Evolutionary conservation across 306 rosid species (phyloP).

Genomic region (Luffa aegyptiaca): DNA sequence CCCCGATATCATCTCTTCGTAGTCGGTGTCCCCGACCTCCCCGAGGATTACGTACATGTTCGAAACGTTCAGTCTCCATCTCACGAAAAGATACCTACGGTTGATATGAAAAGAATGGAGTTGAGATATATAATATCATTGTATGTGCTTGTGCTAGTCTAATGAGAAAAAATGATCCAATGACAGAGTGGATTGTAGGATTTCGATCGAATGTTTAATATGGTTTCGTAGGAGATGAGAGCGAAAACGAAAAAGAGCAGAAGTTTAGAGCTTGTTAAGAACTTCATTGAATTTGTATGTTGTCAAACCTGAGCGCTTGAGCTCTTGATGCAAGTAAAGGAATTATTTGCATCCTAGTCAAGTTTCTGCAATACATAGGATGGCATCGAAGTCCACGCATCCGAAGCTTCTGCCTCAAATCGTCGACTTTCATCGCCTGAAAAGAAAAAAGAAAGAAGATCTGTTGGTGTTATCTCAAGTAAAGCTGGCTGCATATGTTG

Average conservation of each 20-base stretch:
- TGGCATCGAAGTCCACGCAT: constrained; percentile 68
- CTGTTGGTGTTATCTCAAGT: neutral
- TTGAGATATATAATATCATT: neutral
- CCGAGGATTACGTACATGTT: constrained; percentile 81
- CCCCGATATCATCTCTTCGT: constrained; percentile 83
- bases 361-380: constrained; percentile 56
- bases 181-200: neutral
- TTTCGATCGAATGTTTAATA: too few relatives aligned
- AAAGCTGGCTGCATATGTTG: neutral
- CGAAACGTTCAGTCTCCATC: constrained; percentile 74
- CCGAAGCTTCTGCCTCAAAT: constrained; percentile 64
- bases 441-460: neutral
- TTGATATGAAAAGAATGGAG: neutral
- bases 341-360: constrained; percentile 47
- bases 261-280: neutral
- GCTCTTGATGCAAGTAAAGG: constrained; percentile 70
- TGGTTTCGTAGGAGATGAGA: neutral
- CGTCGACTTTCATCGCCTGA: constrained; percentile 54
- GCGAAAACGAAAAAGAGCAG: neutral
- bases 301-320: constrained; percentile 52
- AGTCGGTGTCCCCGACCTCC: constrained; percentile 77
- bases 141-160: neutral
- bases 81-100: constrained; percentile 70
- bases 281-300: neutral
- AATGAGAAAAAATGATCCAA: neutral